Evolutionary conservation across 306 rosid species (phyloP).

Genomic region (Sophora flavescens): DNA sequence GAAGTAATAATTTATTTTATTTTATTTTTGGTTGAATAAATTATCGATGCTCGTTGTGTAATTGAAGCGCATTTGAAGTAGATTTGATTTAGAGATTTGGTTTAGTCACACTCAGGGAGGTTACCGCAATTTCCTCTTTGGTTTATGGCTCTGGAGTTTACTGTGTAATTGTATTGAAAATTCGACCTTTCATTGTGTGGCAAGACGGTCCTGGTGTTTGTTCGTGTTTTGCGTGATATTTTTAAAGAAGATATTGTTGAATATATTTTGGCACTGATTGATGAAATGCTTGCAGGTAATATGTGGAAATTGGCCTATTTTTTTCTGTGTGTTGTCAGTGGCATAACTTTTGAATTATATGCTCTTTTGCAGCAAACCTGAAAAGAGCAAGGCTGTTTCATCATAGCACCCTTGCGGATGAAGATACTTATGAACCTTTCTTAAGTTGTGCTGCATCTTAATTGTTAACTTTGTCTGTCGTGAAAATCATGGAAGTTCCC

Average conservation of each 20-base stretch:
- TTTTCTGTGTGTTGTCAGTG: background rate
- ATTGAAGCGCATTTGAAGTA: constrained; percentile 2
- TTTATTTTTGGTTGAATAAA: constrained; percentile 39
- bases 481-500: too few relatives aligned
- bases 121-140: too few relatives aligned
- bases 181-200: constrained; percentile 38
- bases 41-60: constrained; percentile 80
- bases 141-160: constrained; percentile 4
- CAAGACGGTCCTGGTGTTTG: constrained; percentile 84
- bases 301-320: constrained; percentile 4
- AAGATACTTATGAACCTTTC: too few relatives aligned
- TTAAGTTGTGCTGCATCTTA: too few relatives aligned
- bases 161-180: constrained; percentile 28
- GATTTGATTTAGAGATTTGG: background rate
- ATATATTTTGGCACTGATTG: constrained; percentile 77
- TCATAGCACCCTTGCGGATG: too few relatives aligned
- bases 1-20: too few relatives aligned
- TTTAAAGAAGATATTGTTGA: constrained; percentile 85
- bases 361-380: too few relatives aligned
- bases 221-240: constrained; percentile 78
- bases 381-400: too few relatives aligned
- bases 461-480: too few relatives aligned
- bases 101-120: too few relatives aligned
- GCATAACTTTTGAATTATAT: too few relatives aligned
- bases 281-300: constrained; percentile 81